A percentile compares a stretch with the other conserved stretches of the same genome.
Conservation (phyloP, 257 asterid species). For the Fraxinus anomala region DNA sequence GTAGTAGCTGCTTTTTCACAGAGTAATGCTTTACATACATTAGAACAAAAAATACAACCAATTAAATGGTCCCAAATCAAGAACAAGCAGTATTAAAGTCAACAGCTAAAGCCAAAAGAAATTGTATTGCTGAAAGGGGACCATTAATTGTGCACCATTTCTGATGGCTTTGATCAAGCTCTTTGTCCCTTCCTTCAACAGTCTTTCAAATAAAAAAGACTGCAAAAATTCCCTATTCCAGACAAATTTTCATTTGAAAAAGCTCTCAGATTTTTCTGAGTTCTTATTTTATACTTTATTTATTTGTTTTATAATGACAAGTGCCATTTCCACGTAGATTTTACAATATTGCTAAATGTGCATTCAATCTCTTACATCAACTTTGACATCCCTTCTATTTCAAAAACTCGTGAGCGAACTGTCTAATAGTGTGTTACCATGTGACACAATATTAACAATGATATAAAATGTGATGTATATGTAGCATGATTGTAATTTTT, state of each 20-base stretch:
- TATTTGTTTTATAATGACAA: neutral
- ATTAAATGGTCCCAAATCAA: constrained; percentile 32
- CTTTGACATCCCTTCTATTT: too few species aligned
- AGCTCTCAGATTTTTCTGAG: neutral
- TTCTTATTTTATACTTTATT: neutral
- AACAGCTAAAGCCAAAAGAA: constrained; percentile 39
- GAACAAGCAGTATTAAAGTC: constrained; percentile 39
- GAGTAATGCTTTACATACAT: neutral
- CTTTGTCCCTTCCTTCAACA: constrained; percentile 40
- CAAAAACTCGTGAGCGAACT: too few species aligned
- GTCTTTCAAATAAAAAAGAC: constrained; percentile 20
- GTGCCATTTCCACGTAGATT: neutral
- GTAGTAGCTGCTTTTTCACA: neutral
- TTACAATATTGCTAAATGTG: too few species aligned
- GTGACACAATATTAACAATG: too few species aligned
- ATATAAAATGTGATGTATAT: too few species aligned
- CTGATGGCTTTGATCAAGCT: constrained; percentile 29
- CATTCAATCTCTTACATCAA: too few species aligned
- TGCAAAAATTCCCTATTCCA: constrained; percentile 23
- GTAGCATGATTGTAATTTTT: too few species aligned
- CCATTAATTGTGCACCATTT: constrained; percentile 35
- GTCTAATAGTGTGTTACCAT: too few species aligned
- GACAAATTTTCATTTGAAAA: constrained; percentile 22
- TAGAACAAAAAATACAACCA: constrained; percentile 11
- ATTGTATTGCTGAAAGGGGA: constrained; percentile 52